Base-by-base conservation (phyloP, 2,329 filamentous ascomycete species). In the Fusarium subglutinans region DNA sequence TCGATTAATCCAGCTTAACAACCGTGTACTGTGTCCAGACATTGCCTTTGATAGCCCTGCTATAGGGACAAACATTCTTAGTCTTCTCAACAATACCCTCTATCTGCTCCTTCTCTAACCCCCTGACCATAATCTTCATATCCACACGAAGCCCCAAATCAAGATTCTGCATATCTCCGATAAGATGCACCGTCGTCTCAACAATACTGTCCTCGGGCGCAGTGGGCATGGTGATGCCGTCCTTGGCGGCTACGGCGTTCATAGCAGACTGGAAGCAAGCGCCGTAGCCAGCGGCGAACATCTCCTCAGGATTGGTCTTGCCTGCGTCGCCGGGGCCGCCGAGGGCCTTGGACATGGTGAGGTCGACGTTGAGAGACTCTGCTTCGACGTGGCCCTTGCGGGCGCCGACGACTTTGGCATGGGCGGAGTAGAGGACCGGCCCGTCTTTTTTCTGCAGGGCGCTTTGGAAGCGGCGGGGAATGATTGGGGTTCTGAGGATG, bases 321-420 rank as follows among this genome's bases (percentile, higher is more conserved):
- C 67, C 67, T n/a, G 44, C 62, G 37, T 70, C 67, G 12, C 66
- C 67, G 1, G 67, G 66, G 5, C 67, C 67, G 2, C 67, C 67
- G 3, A 70, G 60, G 37, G 66, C 67, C 22, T 70, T 70, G 60
- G 67, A 68, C 67, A 70, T 70, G 18, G 67, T 70, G 13, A 70
- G 60, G n/a, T 70, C 40, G 14, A 70, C 66, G 40, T 70, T 70
- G 41, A 70, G 67, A 15, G 69, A 70, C 14, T 70, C 67, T 3
- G 66, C 66, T 22, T 70, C 59, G 33, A 70, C 43, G 12, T 62
- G 67, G 15, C 67, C 67, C 13, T 70, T 70, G 20, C 67, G 59
- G 13, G 67, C 67, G 10, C 67, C 67, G 33, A 70, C 22, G 15
- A 50, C 67, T n/a, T 66, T 70, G 40, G 67, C 67, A 38, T 59